Percentiles rank a stretch among this genome's conserved stretches.
Conservation (phyloP, 106 monocot genomes). For the Dioscorea alata region DNA sequence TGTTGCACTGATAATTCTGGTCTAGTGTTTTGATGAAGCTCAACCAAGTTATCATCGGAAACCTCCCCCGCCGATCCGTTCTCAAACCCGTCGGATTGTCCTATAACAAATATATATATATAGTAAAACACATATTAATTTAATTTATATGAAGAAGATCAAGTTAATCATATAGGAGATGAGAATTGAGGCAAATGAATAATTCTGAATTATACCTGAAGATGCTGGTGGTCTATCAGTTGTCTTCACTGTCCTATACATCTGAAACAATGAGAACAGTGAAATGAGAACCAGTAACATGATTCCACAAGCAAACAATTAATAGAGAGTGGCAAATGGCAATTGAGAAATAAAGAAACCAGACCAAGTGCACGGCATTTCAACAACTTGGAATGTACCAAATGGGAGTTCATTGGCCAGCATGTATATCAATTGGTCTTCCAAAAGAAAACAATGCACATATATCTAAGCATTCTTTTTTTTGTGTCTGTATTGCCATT, state of each 20-base stretch:
- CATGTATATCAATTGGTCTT: not conserved
- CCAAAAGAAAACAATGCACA: too few relatives aligned
- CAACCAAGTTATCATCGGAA: constrained; percentile 58
- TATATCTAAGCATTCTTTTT: not conserved
- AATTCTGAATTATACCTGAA: constrained; percentile 22
- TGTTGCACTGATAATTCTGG: constrained; percentile 30
- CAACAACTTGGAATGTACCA: too few relatives aligned
- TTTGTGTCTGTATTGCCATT: too few relatives aligned
- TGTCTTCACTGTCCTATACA: constrained; percentile 85
- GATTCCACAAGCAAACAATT: too few relatives aligned
- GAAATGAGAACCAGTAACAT: too few relatives aligned
- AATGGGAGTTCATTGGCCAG: not conserved
- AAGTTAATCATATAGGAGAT: too few relatives aligned
- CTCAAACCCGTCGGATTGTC: constrained; percentile 48
- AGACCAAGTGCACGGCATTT: too few relatives aligned
- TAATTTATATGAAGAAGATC: too few relatives aligned
- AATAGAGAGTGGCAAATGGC: too few relatives aligned
- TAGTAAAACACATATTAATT: too few relatives aligned
- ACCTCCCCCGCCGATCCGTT: constrained; percentile 50
- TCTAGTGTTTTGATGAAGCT: constrained; percentile 26
- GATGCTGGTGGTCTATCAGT: constrained; percentile 59
- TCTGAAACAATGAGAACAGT: constrained; percentile 29
- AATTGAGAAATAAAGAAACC: too few relatives aligned
- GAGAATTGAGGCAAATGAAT: too few relatives aligned
- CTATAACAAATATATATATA: constrained; percentile 11